Evolutionary conservation across 2,329 filamentous ascomycete species (phyloP).

Genomic region (Coniosporium tulheliwenetii): DNA sequence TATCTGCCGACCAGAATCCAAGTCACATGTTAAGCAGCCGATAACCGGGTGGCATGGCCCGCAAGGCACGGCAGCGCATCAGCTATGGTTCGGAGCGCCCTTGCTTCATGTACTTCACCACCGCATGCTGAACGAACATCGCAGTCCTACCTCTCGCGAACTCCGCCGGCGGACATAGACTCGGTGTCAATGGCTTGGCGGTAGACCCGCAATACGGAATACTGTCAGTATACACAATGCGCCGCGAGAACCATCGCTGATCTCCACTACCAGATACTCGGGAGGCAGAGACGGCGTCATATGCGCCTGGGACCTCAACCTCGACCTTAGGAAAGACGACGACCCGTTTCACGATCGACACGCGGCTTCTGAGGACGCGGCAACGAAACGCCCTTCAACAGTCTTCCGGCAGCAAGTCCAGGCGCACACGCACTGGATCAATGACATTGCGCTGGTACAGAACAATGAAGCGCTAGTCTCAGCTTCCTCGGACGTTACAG

Average conservation of each 20-base stretch:
- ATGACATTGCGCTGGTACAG: constrained; percentile 72
- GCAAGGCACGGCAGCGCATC: constrained; percentile 36
- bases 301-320: constrained; percentile 84
- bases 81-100: constrained; percentile 29
- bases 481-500: constrained; percentile 83
- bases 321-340: constrained; percentile 38
- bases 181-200: constrained; percentile 88
- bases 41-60: constrained; percentile 23
- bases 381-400: constrained; percentile 27
- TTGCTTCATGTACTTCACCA: constrained; percentile 1
- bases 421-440: constrained; percentile 93
- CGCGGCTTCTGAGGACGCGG: constrained; percentile 3
- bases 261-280: constrained; percentile 60
- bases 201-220: constrained; percentile 72
- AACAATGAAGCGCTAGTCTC: constrained; percentile 69
- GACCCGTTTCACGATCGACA: not conserved
- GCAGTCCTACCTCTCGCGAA: constrained; percentile 58
- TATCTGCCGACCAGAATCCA: not conserved
- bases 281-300: constrained; percentile 90
- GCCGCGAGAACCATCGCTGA: constrained; percentile 5
- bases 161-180: constrained; percentile 68
- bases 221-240: constrained; percentile 44
- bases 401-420: constrained; percentile 48
- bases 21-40: not conserved
- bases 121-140: constrained; percentile 4